Conservation (phyloP, 441 rosid genomes). For the Melastoma candidum region DNA sequence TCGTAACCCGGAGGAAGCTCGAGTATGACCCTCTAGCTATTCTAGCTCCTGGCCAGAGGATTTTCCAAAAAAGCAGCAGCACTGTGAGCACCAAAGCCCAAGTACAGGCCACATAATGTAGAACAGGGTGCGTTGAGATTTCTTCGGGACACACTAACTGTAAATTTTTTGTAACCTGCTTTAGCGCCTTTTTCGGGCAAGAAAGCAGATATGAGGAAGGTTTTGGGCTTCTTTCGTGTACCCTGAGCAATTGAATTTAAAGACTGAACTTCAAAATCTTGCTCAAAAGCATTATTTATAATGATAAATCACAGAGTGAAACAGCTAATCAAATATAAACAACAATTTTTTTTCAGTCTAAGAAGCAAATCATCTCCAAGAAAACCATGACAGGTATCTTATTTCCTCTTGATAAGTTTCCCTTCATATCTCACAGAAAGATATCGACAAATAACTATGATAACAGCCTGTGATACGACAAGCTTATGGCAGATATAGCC, state of each 20-base stretch:
- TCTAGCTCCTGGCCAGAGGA: constrained; percentile 71
- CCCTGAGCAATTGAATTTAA: constrained; percentile 5
- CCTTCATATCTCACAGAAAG: background rate
- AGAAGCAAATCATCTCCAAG: too few relatives aligned
- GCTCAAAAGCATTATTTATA: too few relatives aligned
- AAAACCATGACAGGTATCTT: too few relatives aligned
- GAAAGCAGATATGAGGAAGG: constrained; percentile 7
- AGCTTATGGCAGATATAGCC: background rate
- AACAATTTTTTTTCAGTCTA: background rate
- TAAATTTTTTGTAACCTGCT: constrained; percentile 18
- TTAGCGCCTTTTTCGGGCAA: background rate
- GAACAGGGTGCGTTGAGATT: constrained; percentile 6
- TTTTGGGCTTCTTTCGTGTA: constrained; percentile 10
- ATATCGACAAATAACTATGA: background rate
- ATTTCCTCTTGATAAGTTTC: too few relatives aligned
- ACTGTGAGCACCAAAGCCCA: constrained; percentile 18
- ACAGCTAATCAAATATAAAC: background rate
- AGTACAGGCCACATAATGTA: constrained; percentile 13
- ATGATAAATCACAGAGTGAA: too few relatives aligned
- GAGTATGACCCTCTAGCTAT: constrained; percentile 70
- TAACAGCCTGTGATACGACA: too few relatives aligned
- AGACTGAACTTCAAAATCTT: too few relatives aligned
- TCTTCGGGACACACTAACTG: constrained; percentile 18
- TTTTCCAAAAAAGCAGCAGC: constrained; percentile 5
- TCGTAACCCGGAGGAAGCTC: constrained; percentile 48